Evolutionary conservation across 805 yeast genomes (phyloP).

Genomic region (Monosporozyma unispora): DNA sequence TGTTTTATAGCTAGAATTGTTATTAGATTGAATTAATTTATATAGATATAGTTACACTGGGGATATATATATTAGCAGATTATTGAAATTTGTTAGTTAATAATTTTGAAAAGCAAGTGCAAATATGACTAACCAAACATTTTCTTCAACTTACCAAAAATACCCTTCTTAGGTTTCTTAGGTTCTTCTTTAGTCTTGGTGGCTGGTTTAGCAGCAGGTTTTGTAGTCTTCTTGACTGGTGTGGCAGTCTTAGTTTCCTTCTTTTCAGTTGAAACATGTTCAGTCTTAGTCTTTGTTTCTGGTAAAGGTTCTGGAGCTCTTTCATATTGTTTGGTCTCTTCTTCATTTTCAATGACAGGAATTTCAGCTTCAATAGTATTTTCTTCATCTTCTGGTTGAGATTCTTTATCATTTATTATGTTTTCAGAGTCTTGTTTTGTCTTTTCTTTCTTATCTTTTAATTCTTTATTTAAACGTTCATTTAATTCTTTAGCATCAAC

Average conservation of each 20-base stretch:
- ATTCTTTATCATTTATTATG: background rate
- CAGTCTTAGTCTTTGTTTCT: background rate
- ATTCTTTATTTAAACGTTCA: slow-evolving; percentile 28
- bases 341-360: background rate
- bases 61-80: background rate
- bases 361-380: background rate
- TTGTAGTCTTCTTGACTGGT: slow-evolving; percentile 1
- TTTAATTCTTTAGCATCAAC: slow-evolving; percentile 55
- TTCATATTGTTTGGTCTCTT: background rate
- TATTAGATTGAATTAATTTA: background rate
- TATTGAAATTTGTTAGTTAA: background rate
- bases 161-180: slow-evolving; percentile 17
- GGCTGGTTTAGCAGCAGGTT: slow-evolving; percentile 6
- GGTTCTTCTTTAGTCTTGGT: slow-evolving; percentile 1
- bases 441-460: slow-evolving; percentile 10
- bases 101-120: background rate
- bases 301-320: background rate
- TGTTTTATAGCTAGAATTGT: background rate
- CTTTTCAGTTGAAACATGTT: background rate
- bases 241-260: slow-evolving; percentile 4
- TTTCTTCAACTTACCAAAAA: slow-evolving; percentile 18
- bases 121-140: slow-evolving; percentile 7
- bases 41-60: background rate
- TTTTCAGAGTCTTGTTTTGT: background rate
- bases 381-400: background rate